A percentile compares a stretch with the other conserved stretches of the same genome.
These are phyloP conservation scores for Bruguiera parviflora DNA, from an alignment of 345 rosid species.

Conservation along the genomic window DNA sequence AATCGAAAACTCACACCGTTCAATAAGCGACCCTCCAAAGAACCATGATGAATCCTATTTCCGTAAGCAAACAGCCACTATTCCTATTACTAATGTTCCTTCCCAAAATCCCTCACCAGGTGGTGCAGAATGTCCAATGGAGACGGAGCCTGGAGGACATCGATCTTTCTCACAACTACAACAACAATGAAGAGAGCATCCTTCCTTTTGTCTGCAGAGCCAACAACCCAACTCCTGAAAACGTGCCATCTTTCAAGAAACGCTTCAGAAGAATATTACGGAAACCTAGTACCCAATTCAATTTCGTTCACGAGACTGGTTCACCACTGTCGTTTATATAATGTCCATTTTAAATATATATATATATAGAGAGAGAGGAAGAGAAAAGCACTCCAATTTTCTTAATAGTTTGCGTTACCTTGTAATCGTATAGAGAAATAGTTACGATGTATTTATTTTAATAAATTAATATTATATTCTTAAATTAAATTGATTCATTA, in stretches of 20 bases:
- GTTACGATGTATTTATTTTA: no score
- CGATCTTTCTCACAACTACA: background rate
- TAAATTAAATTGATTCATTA: no score
- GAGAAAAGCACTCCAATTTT: no score
- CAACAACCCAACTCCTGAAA: constrained; percentile 6
- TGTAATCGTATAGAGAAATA: no score
- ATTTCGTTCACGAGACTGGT: background rate
- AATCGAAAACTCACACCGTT: no score
- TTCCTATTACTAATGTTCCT: background rate
- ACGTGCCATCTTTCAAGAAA: constrained; percentile 7
- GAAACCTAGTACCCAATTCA: constrained; percentile 8
- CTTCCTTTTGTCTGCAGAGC: constrained; percentile 11
- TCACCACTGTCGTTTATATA: background rate
- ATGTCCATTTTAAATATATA: background rate
- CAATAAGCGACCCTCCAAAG: no score
- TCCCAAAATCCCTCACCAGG: background rate
- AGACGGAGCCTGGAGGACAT: constrained; percentile 1
- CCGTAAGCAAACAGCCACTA: background rate
- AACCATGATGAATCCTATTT: no score
- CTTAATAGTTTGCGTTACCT: no score
- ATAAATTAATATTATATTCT: no score
- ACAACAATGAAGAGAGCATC: constrained; percentile 11
- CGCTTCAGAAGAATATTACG: constrained; percentile 16
- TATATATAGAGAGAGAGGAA: no score
- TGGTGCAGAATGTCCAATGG: no score